Evolutionary conservation across 352 stramenopile species (phyloP).

Genomic region (Globisporangium acanthophoron): DNA sequence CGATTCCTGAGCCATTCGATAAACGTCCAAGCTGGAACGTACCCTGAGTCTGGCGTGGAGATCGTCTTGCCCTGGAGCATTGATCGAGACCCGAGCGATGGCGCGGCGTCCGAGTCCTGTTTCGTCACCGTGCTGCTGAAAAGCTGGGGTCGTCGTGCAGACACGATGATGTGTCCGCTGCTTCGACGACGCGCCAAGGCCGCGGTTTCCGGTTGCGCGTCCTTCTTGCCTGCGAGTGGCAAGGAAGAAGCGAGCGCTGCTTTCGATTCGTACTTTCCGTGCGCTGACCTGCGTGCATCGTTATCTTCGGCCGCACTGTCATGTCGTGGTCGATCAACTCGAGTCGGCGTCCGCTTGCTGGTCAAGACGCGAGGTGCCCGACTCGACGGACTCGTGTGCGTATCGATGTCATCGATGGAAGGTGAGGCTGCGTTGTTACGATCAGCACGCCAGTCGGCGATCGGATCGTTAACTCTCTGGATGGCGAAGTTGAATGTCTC

Average conservation of each 20-base stretch:
- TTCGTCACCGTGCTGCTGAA: not conserved
- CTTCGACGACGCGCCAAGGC: constrained; percentile 1
- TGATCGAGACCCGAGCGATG: not conserved
- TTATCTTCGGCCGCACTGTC: not conserved
- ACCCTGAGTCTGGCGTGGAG: not conserved
- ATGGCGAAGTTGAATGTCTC: not conserved
- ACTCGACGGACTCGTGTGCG: constrained; percentile 6
- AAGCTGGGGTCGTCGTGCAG: constrained; percentile 5
- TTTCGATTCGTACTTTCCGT: constrained; percentile 1
- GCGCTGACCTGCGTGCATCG: not conserved
- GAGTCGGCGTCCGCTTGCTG: constrained; percentile 5
- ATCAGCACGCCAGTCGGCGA: not conserved
- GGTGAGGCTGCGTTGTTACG: not conserved
- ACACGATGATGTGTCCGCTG: constrained; percentile 10
- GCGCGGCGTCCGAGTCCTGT: not conserved
- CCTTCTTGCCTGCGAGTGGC: not conserved
- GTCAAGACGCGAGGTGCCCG: constrained; percentile 11
- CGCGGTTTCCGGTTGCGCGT: not conserved
- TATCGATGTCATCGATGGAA: constrained; percentile 5
- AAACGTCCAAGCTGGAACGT: not conserved
- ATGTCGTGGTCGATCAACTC: not conserved
- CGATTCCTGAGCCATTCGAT: not conserved
- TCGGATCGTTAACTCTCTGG: not conserved
- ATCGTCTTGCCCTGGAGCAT: not conserved
- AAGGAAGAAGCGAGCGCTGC: not conserved